Conservation (phyloP, 2,329 filamentous ascomycete species). For the Neocucurbitaria cava region DNA sequence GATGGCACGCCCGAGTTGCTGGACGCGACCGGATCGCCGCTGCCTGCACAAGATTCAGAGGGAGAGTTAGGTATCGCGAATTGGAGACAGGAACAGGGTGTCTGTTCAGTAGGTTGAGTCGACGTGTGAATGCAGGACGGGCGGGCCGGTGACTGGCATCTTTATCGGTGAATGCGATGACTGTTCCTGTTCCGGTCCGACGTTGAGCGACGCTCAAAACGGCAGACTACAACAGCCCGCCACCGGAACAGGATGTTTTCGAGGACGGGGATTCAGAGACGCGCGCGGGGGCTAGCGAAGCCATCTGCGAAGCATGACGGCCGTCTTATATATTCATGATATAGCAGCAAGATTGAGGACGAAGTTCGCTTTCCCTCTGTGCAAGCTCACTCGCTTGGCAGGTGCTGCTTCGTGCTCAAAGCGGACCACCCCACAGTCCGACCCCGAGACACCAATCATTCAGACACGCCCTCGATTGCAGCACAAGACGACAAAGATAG, state of each 20-base stretch:
- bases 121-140: not conserved
- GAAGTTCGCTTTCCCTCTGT: not conserved
- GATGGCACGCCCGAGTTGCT: not conserved
- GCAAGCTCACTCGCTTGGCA: not conserved
- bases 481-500: constrained; percentile 3
- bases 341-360: not conserved
- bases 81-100: too few relatives aligned
- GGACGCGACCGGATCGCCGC: not conserved
- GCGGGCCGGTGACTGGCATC: constrained; percentile 1
- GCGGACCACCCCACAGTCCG: constrained; percentile 15
- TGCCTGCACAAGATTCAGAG: too few relatives aligned
- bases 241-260: constrained; percentile 10
- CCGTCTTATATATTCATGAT: not conserved
- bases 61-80: too few relatives aligned
- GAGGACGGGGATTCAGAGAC: constrained; percentile 15
- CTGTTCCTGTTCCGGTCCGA: constrained; percentile 8
- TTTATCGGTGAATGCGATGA: constrained; percentile 11
- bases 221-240: constrained; percentile 8
- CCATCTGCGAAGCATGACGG: not conserved
- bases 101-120: not conserved
- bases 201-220: not conserved
- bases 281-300: constrained; percentile 1
- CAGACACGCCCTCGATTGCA: constrained; percentile 4
- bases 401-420: constrained; percentile 8
- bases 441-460: constrained; percentile 12